Conservation (phyloP, 2,329 filamentous ascomycete species). For the Colletotrichum gigasporum region DNA sequence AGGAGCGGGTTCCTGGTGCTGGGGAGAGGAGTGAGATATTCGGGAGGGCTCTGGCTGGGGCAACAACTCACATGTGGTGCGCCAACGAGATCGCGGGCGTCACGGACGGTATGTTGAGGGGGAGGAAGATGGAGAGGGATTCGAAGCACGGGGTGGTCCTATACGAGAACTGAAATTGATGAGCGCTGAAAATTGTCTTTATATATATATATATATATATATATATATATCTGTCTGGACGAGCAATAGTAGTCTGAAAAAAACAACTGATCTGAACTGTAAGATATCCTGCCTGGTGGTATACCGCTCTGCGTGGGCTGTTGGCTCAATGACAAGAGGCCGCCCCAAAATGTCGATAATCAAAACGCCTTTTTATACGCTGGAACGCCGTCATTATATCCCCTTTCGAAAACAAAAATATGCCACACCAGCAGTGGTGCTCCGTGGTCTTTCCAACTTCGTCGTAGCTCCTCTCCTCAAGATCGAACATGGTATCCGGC, state of each 20-base stretch:
- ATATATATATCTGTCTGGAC: neutral
- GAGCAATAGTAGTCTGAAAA: no score
- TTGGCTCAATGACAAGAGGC: neutral
- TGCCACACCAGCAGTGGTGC: neutral
- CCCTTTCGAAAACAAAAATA: neutral
- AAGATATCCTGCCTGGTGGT: conserved; percentile 14
- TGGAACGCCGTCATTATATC: conserved; percentile 25
- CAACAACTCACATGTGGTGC: conserved; percentile 51
- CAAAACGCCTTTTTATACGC: conserved; percentile 16
- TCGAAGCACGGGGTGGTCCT: neutral
- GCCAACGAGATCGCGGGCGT: conserved; percentile 56
- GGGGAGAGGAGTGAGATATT: conserved; percentile 36
- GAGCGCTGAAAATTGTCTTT: no score
- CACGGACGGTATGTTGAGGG: conserved; percentile 50
- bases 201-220: no score
- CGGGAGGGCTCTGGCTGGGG: conserved; percentile 49
- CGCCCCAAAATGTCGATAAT: neutral
- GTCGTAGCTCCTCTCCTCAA: neutral
- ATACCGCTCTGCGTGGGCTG: conserved; percentile 10
- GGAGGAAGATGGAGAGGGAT: conserved; percentile 5
- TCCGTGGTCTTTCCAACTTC: neutral
- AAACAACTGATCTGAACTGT: neutral
- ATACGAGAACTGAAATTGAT: neutral
- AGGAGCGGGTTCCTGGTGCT: conserved; percentile 21
- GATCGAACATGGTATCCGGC: neutral